Evolutionary conservation across 768 basidiomycete genomes (phyloP).

Genomic region (Boletus rufocinnamomeus): DNA sequence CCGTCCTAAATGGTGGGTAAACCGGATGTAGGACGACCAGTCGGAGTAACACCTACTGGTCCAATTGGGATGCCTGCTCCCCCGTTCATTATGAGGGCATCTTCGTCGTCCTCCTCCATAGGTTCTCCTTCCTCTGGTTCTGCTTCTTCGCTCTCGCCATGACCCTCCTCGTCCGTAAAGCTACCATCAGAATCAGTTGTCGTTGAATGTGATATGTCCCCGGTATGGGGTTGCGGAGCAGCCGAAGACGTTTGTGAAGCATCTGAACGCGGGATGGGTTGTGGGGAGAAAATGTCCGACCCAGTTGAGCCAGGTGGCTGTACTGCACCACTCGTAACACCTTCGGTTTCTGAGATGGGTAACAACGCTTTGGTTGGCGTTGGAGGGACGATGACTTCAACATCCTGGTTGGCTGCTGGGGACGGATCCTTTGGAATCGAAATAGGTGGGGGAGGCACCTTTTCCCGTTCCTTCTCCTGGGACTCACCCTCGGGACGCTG

Average conservation of each 20-base stretch:
- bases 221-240: slow-evolving; percentile 30
- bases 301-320: slow-evolving; percentile 87
- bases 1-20: slow-evolving; percentile 64
- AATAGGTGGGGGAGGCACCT: slow-evolving; percentile 30
- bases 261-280: slow-evolving; percentile 28
- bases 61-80: slow-evolving; percentile 96
- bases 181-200: slow-evolving; percentile 39
- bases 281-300: slow-evolving; percentile 33
- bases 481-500: slow-evolving; percentile 24
- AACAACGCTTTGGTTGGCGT: slow-evolving; percentile 47
- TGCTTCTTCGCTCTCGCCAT: slow-evolving; percentile 69
- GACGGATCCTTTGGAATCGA: slow-evolving; percentile 25
- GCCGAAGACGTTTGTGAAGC: slow-evolving; percentile 25
- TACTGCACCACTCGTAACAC: slow-evolving; percentile 88
- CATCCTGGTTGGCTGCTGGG: slow-evolving; percentile 30
- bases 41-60: slow-evolving; percentile 59
- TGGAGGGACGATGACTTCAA: slow-evolving; percentile 46
- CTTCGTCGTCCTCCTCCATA: slow-evolving; percentile 83
- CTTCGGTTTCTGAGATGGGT: slow-evolving; percentile 78
- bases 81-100: slow-evolving; percentile 83
- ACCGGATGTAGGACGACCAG: not conserved
- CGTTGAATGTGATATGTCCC: slow-evolving; percentile 35
- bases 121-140: slow-evolving; percentile 61
- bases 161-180: slow-evolving; percentile 64
- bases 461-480: slow-evolving; percentile 40